phyloP scores from a whole-genome alignment of 768 basidiomycete species.

The Boletus tylopilopsis region DNA sequence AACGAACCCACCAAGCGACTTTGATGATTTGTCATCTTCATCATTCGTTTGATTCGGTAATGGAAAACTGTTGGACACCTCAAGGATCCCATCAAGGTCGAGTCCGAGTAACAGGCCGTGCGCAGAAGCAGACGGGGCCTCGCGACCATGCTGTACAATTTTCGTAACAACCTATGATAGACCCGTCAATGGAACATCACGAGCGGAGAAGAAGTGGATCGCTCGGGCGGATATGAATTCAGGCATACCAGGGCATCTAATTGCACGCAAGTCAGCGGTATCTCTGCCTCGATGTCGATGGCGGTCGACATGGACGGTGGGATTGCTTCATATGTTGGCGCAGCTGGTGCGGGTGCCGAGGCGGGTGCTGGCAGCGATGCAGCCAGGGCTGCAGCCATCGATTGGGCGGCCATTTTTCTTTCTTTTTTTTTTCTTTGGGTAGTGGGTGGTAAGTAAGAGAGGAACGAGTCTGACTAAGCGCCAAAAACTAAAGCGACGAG shows the following conservation, averaged over 20 bases:
- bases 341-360: slow-evolving; percentile 55
- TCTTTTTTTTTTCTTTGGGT: not conserved
- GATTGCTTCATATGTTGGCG: slow-evolving; percentile 78
- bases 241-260: slow-evolving; percentile 78
- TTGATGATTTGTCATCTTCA: slow-evolving; percentile 80
- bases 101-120: slow-evolving; percentile 87
- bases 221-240: slow-evolving; percentile 6
- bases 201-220: not conserved
- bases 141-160: slow-evolving; percentile 89
- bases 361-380: slow-evolving; percentile 69
- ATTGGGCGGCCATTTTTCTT: slow-evolving; percentile 57
- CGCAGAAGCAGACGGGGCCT: slow-evolving; percentile 66
- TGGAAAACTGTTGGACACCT: slow-evolving; percentile 89
- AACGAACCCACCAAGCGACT: slow-evolving; percentile 60
- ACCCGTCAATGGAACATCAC: slow-evolving; percentile 15
- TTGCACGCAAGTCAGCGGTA: slow-evolving; percentile 74
- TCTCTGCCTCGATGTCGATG: slow-evolving; percentile 90
- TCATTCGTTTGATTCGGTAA: slow-evolving; percentile 69
- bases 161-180: slow-evolving; percentile 77
- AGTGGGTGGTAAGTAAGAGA: not conserved
- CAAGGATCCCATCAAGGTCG: slow-evolving; percentile 86
- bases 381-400: slow-evolving; percentile 92
- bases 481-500: too few relatives aligned
- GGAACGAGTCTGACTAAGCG: slow-evolving; percentile 24
- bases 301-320: slow-evolving; percentile 91